These are phyloP conservation scores for Curvularia hawaiiensis DNA, from an alignment of 2,329 filamentous ascomycete species.

Conservation along the genomic window DNA sequence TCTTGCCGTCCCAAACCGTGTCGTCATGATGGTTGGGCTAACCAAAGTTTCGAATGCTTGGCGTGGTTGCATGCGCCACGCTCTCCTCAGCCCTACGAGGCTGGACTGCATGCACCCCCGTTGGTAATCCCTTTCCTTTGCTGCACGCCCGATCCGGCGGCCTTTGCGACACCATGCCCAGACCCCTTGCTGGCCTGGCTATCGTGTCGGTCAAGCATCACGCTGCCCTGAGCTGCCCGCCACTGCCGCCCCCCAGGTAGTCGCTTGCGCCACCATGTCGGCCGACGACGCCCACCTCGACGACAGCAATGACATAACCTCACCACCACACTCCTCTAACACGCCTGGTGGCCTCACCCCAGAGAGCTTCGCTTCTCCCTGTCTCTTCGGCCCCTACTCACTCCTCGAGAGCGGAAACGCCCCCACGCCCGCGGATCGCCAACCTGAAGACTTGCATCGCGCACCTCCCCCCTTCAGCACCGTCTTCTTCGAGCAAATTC, in stretches of 20 bases:
- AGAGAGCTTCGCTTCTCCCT: slow-evolving; percentile 1
- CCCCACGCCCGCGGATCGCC: slow-evolving; percentile 1
- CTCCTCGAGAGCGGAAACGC: slow-evolving; percentile 11
- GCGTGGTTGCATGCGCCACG: neutral
- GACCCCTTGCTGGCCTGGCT: neutral
- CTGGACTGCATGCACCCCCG: slow-evolving; percentile 1
- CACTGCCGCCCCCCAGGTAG: slow-evolving; percentile 1
- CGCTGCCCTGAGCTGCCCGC: neutral
- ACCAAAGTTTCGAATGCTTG: slow-evolving; percentile 6
- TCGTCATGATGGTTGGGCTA: slow-evolving; percentile 4
- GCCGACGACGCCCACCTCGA: slow-evolving; percentile 10
- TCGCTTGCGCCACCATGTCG: slow-evolving; percentile 27
- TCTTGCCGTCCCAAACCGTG: neutral
- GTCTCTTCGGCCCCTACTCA: slow-evolving; percentile 4
- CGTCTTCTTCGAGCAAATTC: slow-evolving; percentile 38
- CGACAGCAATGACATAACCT: slow-evolving; percentile 7
- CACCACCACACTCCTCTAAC: slow-evolving; percentile 11
- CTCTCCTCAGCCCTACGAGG: slow-evolving; percentile 13
- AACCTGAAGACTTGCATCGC: slow-evolving; percentile 22
- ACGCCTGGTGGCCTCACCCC: slow-evolving; percentile 4
- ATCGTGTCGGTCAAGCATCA: slow-evolving; percentile 4
- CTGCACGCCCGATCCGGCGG: slow-evolving; percentile 13
- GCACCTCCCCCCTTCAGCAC: slow-evolving; percentile 22
- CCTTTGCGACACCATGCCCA: slow-evolving; percentile 8
- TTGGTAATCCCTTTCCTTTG: neutral